Evolutionary conservation across 2,329 filamentous ascomycete genomes (phyloP), one percentile per base, ranked within the genome.

Genomic region (Alternaria brassicae): DNA sequence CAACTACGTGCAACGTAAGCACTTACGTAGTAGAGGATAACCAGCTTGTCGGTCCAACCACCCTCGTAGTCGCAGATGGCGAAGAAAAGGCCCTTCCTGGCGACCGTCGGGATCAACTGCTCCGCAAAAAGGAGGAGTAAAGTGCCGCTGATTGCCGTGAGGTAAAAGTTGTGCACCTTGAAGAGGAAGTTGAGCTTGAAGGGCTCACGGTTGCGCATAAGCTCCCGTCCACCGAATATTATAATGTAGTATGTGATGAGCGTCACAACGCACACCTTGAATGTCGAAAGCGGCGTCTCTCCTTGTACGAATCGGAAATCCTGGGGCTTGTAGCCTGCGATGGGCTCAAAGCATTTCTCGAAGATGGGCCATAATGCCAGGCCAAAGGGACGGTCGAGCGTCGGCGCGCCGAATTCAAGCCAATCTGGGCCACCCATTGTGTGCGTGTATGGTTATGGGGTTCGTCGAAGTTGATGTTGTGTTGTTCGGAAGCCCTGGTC

Each of bases 1-100:
- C 15, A 21, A 47, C 23, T 15, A 5, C 23, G 41, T 37, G 19
- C 39, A 48, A 15, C 9, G 10, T 51, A 36, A 53, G 58, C 37
- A 85, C 93, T 76, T 83, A 98, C 94, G 80, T 98, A 99, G 88
- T 99, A 99, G 68, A 99, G 85, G 68, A 96, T 89, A 66, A 98
- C 92, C 73, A 99, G 83, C 71, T 90, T 91, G 79, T 95, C 90
- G 19, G 95, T 97, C 93, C 94, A 98, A 69, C 94, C 94, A 71
- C 95, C 95, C 3, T 89, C 81, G 62, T 81, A 77, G 70, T 91
- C 80, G 82, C 94, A 99, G 76, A 99, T 96, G 70, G 92, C 85
- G 76, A 91, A 89, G 84, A 97, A 98, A 71, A 97, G 82, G 58
- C 94, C 95, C 70, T 91, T 83, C 69, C 91, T 88, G 70, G 85